phyloP scores from a whole-genome alignment of 2,329 filamentous ascomycete genomes.

The Cylindrodendrum hubeiense region DNA sequence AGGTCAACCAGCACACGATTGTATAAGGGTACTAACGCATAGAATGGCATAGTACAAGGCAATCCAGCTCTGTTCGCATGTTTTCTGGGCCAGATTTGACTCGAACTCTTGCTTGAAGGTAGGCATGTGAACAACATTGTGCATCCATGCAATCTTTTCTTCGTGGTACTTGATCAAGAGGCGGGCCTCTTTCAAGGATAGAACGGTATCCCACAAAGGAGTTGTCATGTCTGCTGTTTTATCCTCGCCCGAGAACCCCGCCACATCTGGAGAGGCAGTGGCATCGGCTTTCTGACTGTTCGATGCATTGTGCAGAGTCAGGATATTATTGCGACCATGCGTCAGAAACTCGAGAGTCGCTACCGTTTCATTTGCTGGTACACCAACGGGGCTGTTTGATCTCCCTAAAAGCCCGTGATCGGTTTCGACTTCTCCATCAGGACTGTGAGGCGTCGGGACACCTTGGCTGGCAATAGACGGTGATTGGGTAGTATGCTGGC shows the following conservation, averaged over 20 bases:
- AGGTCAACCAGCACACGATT: too few species aligned
- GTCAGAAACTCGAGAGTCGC: slow-evolving; percentile 13
- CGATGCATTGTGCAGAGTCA: not conserved
- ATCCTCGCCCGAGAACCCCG: not conserved
- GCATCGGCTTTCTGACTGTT: not conserved
- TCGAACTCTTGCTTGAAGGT: slow-evolving; percentile 11
- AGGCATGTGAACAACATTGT: slow-evolving; percentile 14
- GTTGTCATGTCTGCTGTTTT: not conserved
- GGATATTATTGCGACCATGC: slow-evolving; percentile 6
- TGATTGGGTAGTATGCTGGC: not conserved
- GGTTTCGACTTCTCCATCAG: too few species aligned
- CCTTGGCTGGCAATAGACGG: too few species aligned
- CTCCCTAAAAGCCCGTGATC: not conserved
- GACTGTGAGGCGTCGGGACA: not conserved
- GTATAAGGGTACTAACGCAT: not conserved
- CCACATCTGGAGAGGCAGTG: not conserved
- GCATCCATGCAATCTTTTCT: slow-evolving; percentile 14
- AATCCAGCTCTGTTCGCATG: slow-evolving; percentile 3
- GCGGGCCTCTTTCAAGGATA: not conserved
- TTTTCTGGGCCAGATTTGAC: not conserved
- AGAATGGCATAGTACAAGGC: slow-evolving; percentile 12
- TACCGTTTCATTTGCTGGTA: not conserved
- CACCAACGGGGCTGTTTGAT: not conserved
- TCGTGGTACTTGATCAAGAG: not conserved
- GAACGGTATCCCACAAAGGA: not conserved